These are phyloP conservation scores for Rutstroemia sp. DNA, from an alignment of 2,329 filamentous ascomycete genomes.

Conservation along the genomic window DNA sequence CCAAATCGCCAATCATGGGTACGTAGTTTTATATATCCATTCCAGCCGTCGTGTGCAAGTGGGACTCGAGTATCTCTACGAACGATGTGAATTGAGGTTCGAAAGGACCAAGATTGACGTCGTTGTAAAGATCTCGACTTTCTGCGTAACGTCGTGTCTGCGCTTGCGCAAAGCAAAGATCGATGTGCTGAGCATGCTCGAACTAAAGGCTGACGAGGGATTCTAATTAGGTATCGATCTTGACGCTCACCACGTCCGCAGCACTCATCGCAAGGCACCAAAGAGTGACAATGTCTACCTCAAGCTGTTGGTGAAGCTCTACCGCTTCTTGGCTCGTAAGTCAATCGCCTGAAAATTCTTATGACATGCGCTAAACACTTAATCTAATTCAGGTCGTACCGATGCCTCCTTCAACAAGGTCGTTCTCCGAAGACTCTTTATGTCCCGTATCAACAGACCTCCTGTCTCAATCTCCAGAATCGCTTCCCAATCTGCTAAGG, in stretches of 20 bases:
- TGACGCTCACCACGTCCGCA: slow-evolving; percentile 60
- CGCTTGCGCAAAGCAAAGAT: slow-evolving; percentile 19
- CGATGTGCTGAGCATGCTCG: slow-evolving; percentile 53
- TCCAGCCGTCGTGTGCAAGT: slow-evolving; percentile 32
- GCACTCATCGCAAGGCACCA: slow-evolving; percentile 81
- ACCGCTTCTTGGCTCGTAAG: slow-evolving; percentile 93
- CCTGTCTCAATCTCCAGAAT: slow-evolving; percentile 93
- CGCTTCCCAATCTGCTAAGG: slow-evolving; percentile 57
- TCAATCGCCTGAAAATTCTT: slow-evolving; percentile 26
- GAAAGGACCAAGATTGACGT: slow-evolving; percentile 13
- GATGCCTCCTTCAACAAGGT: slow-evolving; percentile 99
- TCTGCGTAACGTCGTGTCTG: slow-evolving; percentile 29
- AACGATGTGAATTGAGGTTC: slow-evolving; percentile 7
- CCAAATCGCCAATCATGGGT: slow-evolving; percentile 31
- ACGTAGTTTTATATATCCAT: slow-evolving; percentile 29
- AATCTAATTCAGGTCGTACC: slow-evolving; percentile 64
- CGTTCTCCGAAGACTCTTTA: slow-evolving; percentile 93
- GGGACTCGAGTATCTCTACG: slow-evolving; percentile 22
- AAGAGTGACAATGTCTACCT: slow-evolving; percentile 99
- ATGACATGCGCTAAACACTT: neutral
- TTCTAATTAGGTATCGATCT: slow-evolving; percentile 61
- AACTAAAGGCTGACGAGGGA: slow-evolving; percentile 55
- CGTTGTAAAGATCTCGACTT: slow-evolving; percentile 17
- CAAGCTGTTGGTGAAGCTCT: slow-evolving; percentile 95
- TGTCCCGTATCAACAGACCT: slow-evolving; percentile 97